Conservation (phyloP, 441 rosid species). For the Adansonia gregorii region DNA sequence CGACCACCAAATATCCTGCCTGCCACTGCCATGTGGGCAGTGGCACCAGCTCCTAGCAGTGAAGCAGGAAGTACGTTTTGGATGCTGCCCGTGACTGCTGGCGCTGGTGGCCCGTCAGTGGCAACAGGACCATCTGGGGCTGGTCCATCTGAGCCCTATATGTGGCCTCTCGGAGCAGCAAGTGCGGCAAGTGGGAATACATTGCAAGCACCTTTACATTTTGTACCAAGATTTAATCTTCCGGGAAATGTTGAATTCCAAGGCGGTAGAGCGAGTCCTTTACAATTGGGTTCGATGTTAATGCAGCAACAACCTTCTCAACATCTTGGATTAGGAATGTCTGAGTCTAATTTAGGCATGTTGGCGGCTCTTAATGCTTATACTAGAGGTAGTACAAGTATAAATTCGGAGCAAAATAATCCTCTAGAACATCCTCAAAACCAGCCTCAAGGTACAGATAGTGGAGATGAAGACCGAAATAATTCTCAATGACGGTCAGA, state of each 20-base stretch:
- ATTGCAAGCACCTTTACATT: slow-evolving; percentile 58
- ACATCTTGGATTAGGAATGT: slow-evolving; percentile 60
- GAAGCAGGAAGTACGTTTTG: slow-evolving; percentile 58
- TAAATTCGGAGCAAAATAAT: slow-evolving; percentile 50
- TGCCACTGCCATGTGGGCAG: slow-evolving; percentile 61
- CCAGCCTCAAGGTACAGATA: slow-evolving; percentile 51
- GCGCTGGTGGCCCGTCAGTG: slow-evolving; percentile 34
- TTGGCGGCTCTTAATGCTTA: slow-evolving; percentile 72
- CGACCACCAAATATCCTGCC: slow-evolving; percentile 44
- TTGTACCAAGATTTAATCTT: slow-evolving; percentile 64
- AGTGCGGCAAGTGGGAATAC: slow-evolving; percentile 35
- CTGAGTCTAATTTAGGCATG: slow-evolving; percentile 73
- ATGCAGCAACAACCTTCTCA: slow-evolving; percentile 65
- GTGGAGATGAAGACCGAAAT: slow-evolving; percentile 64
- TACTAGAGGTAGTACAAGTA: slow-evolving; percentile 55
- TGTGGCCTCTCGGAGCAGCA: slow-evolving; percentile 63
- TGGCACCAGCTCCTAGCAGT: slow-evolving; percentile 56
- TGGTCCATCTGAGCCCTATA: slow-evolving; percentile 48
- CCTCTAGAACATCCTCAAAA: slow-evolving; percentile 46
- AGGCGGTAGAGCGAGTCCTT: slow-evolving; percentile 53
- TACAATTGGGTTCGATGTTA: slow-evolving; percentile 68
- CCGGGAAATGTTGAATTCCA: slow-evolving; percentile 54
- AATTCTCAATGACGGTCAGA: slow-evolving; percentile 47
- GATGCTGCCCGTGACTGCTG: slow-evolving; percentile 66
- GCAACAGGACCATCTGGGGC: slow-evolving; percentile 29